phyloP scores from a whole-genome alignment of 139 green algal genomes.

The Trebouxia sp. region DNA sequence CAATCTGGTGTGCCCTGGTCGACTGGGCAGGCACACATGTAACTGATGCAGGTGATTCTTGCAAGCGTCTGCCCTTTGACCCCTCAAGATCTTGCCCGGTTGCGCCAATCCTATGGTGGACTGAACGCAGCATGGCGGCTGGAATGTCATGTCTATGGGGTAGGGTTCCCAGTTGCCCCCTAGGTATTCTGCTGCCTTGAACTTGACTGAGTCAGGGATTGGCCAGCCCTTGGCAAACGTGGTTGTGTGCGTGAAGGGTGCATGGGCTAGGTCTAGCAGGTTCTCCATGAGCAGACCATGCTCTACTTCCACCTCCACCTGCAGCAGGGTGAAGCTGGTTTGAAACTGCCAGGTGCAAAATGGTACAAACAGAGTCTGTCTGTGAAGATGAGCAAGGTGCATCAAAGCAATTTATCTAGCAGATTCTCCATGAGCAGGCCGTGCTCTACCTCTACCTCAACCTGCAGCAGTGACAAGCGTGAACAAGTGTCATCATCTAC shows the following conservation, averaged over 20 bases:
- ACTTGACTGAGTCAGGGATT: conserved; percentile 89
- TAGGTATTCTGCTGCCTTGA: conserved; percentile 51
- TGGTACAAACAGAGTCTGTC: no score
- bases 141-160: conserved; percentile 98
- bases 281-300: conserved; percentile 99
- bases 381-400: no score
- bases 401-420: no score
- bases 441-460: not conserved
- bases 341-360: no score
- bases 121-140: conserved; percentile 90
- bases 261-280: conserved; percentile 97
- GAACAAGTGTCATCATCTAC: no score
- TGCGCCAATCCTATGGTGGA: conserved; percentile 81
- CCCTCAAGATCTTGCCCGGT: conserved; percentile 86
- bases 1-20: conserved; percentile 84
- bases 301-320: conserved; percentile 95
- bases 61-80: conserved; percentile 73
- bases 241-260: conserved; percentile 96
- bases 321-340: no score
- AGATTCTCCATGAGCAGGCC: no score
- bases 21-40: conserved; percentile 94
- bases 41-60: conserved; percentile 95
- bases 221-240: conserved; percentile 98
- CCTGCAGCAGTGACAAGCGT: no score
- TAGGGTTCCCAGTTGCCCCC: conserved; percentile 96